phyloP scores from a whole-genome alignment of 2,329 filamentous ascomycete genomes.

The Dactylellina haptotyla region DNA sequence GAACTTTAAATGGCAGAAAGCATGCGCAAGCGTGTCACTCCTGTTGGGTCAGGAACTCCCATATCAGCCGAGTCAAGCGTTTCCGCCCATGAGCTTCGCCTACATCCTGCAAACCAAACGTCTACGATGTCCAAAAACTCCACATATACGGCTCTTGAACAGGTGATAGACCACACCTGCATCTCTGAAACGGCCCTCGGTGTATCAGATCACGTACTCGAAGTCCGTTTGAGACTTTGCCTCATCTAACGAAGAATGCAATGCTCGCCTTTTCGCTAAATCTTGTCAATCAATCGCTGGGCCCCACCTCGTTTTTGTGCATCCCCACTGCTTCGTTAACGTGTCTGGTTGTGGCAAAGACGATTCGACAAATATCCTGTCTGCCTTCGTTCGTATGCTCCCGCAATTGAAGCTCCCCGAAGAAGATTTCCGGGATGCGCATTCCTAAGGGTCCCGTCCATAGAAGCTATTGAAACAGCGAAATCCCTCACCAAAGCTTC shows the following conservation, averaged over 20 bases:
- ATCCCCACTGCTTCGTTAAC: neutral
- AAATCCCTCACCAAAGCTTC: neutral
- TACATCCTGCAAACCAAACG: neutral
- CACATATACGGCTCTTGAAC: conserved; percentile 9
- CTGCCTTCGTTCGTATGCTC: too few relatives aligned
- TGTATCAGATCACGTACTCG: conserved; percentile 14
- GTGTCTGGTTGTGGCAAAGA: neutral
- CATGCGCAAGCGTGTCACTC: conserved; percentile 18
- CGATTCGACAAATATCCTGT: too few relatives aligned
- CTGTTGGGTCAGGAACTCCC: conserved; percentile 4
- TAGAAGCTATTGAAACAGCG: neutral
- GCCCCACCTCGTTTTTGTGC: neutral
- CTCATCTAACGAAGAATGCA: conserved; percentile 30
- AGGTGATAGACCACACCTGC: conserved; percentile 24
- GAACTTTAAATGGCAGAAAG: conserved; percentile 6
- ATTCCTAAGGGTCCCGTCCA: too few relatives aligned
- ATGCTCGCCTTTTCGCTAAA: conserved; percentile 19
- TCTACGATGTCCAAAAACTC: conserved; percentile 8
- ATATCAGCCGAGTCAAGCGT: neutral
- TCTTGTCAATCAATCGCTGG: conserved; percentile 15
- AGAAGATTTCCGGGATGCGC: neutral
- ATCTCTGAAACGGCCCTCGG: conserved; percentile 36
- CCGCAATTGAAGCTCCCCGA: neutral
- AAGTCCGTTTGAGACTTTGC: conserved; percentile 32
- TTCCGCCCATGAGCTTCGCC: neutral